phyloP scores from a whole-genome alignment of 306 rosid genomes.

The Purshia tridentata region DNA sequence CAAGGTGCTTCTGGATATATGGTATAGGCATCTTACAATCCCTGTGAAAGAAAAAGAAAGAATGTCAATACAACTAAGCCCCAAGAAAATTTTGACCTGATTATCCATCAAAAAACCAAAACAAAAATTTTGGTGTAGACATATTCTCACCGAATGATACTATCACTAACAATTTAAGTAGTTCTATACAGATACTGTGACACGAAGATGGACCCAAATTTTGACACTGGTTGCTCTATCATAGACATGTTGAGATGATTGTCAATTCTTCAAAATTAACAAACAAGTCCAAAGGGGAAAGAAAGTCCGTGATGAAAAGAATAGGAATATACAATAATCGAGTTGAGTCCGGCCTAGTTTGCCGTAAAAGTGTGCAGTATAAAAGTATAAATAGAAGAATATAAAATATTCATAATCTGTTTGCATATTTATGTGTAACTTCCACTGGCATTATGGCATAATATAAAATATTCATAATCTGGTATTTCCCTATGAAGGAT shows the following conservation, averaged over 20 bases:
- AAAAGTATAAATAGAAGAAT: background rate
- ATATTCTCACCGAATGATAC: background rate
- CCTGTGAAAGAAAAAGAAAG: conserved; percentile 50
- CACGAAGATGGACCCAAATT: background rate
- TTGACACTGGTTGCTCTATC: conserved; percentile 1
- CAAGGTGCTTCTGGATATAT: conserved; percentile 80
- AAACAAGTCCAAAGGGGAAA: too few relatives aligned
- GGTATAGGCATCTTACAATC: conserved; percentile 88
- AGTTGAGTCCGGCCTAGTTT: too few relatives aligned
- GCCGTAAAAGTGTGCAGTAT: too few relatives aligned
- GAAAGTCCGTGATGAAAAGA: too few relatives aligned
- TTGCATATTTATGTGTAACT: too few relatives aligned
- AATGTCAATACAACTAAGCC: background rate
- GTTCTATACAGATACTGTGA: background rate
- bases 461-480: conserved; percentile 6
- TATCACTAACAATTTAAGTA: background rate
- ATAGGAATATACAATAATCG: too few relatives aligned
- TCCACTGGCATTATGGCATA: too few relatives aligned
- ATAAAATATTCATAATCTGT: background rate
- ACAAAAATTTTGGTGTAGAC: too few relatives aligned
- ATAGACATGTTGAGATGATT: conserved; percentile 17
- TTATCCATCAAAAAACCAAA: too few relatives aligned
- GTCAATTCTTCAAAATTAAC: too few relatives aligned
- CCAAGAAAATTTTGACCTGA: background rate
- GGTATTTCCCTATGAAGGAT: conserved; percentile 8